A percentile compares a stretch with the other conserved stretches of the same genome.
phyloP scores from a whole-genome alignment of 805 yeast genomes.

The Kodamaea hsintzibuensis region DNA sequence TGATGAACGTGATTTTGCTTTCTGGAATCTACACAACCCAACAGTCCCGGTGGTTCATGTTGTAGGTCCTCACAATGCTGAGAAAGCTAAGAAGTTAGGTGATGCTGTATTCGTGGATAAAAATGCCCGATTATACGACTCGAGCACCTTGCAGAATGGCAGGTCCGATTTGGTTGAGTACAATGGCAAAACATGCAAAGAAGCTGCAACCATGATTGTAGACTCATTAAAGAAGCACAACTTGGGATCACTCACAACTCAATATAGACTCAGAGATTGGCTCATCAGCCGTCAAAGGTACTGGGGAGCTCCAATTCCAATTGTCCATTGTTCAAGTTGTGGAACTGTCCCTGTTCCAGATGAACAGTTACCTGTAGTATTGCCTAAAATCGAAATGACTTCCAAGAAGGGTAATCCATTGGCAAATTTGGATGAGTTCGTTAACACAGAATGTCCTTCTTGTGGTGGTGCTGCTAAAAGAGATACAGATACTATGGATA shows the following conservation, averaged over 20 bases:
- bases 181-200: constrained; percentile 47
- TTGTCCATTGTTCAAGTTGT: constrained; percentile 81
- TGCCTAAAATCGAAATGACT: constrained; percentile 63
- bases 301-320: constrained; percentile 99
- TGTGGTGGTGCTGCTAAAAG: constrained; percentile 75
- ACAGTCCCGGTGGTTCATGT: constrained; percentile 40
- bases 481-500: constrained; percentile 98
- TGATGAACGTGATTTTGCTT: constrained; percentile 78
- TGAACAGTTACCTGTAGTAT: constrained; percentile 73
- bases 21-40: constrained; percentile 71
- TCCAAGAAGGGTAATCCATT: constrained; percentile 66
- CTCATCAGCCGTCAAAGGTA: constrained; percentile 89
- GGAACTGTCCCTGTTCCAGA: constrained; percentile 95
- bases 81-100: constrained; percentile 26
- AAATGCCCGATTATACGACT: constrained; percentile 41
- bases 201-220: constrained; percentile 54
- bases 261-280: constrained; percentile 86
- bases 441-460: constrained; percentile 74
- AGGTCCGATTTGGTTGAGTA: constrained; percentile 34
- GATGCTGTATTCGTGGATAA: constrained; percentile 51
- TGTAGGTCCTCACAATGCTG: constrained; percentile 41
- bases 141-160: constrained; percentile 27
- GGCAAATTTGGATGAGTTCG: constrained; percentile 64
- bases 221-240: constrained; percentile 36
- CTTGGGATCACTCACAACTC: constrained; percentile 50